Conservation (phyloP, 495 filamentous ascomycete genomes). For the Hypoxylon fuscum region DNA sequence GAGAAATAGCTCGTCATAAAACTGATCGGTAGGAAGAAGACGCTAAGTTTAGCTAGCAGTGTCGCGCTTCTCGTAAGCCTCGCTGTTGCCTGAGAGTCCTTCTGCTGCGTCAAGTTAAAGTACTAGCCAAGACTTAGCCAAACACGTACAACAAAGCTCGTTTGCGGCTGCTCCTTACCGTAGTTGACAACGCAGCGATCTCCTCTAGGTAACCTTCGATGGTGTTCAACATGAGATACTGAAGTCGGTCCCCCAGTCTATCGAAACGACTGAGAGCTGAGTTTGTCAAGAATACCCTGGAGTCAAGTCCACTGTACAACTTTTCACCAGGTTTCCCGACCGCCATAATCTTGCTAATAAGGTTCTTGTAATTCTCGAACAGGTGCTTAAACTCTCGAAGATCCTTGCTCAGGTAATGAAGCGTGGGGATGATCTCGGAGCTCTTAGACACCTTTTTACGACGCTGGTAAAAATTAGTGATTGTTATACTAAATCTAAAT, state of each 20-base stretch:
- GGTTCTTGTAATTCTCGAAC: constrained; percentile 80
- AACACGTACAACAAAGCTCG: neutral
- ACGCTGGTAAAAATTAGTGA: constrained; percentile 30
- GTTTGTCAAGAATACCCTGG: constrained; percentile 68
- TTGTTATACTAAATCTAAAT: neutral
- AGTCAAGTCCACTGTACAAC: constrained; percentile 32
- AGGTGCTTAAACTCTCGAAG: constrained; percentile 81
- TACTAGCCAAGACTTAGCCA: constrained; percentile 62
- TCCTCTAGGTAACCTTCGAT: constrained; percentile 81
- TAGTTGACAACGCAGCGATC: constrained; percentile 78
- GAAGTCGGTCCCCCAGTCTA: constrained; percentile 76
- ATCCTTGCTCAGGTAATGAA: constrained; percentile 69
- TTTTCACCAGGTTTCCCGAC: constrained; percentile 50
- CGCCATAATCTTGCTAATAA: constrained; percentile 68
- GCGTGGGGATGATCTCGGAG: constrained; percentile 51
- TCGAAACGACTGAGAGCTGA: constrained; percentile 79
- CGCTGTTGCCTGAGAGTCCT: constrained; percentile 81
- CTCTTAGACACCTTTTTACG: constrained; percentile 41
- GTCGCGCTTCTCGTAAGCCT: constrained; percentile 82
- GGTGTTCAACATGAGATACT: constrained; percentile 81
- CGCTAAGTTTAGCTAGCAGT: constrained; percentile 82
- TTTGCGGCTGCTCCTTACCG: constrained; percentile 48
- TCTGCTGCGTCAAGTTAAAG: constrained; percentile 88
- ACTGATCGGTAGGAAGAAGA: constrained; percentile 85
- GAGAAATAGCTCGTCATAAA: constrained; percentile 89